Evolutionary conservation across 805 yeast genomes (phyloP).

Genomic region (Suhomyces sp.): DNA sequence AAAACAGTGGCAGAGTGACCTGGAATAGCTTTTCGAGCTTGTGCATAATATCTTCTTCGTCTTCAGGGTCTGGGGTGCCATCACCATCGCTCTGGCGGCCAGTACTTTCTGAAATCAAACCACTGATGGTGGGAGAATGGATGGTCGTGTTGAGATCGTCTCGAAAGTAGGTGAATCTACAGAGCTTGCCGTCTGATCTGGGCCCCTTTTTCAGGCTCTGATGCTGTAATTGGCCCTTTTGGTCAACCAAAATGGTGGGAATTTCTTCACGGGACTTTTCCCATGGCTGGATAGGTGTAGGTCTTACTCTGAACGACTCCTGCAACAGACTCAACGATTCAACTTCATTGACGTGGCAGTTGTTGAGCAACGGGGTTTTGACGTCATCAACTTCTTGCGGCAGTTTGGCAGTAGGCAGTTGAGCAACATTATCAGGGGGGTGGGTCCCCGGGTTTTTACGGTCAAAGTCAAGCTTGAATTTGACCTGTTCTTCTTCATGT

Average conservation of each 20-base stretch:
- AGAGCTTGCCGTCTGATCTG: constrained; percentile 21
- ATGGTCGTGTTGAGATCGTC: constrained; percentile 87
- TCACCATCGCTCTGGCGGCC: not conserved
- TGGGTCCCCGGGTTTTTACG: not conserved
- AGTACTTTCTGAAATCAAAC: constrained; percentile 39
- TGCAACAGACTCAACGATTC: constrained; percentile 38
- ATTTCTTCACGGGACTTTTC: constrained; percentile 35
- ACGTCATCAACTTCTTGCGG: constrained; percentile 11
- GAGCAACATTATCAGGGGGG: constrained; percentile 9
- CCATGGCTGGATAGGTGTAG: constrained; percentile 76
- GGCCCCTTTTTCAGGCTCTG: not conserved
- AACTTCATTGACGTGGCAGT: constrained; percentile 31
- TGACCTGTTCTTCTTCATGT: constrained; percentile 17
- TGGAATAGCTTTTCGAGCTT: constrained; percentile 23
- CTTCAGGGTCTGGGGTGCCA: constrained; percentile 2
- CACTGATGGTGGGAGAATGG: constrained; percentile 85
- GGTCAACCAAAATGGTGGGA: constrained; percentile 27
- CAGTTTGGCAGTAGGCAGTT: not conserved
- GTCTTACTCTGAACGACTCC: constrained; percentile 57
- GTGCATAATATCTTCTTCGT: constrained; percentile 1
- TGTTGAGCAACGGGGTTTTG: constrained; percentile 28
- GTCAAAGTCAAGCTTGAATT: constrained; percentile 37
- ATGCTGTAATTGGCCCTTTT: constrained; percentile 1
- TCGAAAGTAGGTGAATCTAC: constrained; percentile 87
- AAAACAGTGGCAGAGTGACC: constrained; percentile 18